Percentiles rank a stretch among this genome's conserved stretches.
Evolutionary conservation across 768 basidiomycete genomes (phyloP).

Genomic region (Termitomyces eurrhizus): DNA sequence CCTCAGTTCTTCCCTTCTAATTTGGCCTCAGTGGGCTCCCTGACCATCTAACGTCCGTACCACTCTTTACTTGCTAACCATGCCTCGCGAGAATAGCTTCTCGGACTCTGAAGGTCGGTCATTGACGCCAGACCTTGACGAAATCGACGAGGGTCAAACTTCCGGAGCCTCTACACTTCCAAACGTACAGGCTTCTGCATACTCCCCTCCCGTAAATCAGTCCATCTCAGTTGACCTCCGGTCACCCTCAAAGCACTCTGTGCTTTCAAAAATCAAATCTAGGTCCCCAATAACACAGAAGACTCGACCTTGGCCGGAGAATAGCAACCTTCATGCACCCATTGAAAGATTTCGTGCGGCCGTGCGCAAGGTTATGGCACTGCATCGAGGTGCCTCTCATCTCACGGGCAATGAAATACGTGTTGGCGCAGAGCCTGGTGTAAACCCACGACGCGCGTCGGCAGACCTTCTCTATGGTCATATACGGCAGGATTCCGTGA

Average conservation of each 20-base stretch:
- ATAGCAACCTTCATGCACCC: conserved; percentile 28
- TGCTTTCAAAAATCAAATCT: conserved; percentile 10
- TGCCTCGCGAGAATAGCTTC: conserved; percentile 69
- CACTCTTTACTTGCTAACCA: conserved; percentile 21
- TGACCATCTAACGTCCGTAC: not conserved
- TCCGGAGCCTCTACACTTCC: conserved; percentile 18
- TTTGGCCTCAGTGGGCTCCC: not conserved
- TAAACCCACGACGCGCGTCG: conserved; percentile 60
- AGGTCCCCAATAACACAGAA: conserved; percentile 7
- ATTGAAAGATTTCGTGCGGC: conserved; percentile 49
- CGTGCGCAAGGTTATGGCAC: conserved; percentile 59
- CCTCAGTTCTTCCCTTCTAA: not conserved
- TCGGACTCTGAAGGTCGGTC: conserved; percentile 63
- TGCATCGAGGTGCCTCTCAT: conserved; percentile 49
- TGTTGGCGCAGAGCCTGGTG: conserved; percentile 67
- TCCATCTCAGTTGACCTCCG: not conserved
- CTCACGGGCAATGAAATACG: conserved; percentile 25
- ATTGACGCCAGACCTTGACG: conserved; percentile 60
- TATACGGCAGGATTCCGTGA: conserved; percentile 56
- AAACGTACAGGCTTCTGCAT: conserved; percentile 1
- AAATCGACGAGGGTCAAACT: conserved; percentile 17
- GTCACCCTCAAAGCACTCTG: conserved; percentile 12
- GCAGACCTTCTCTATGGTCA: conserved; percentile 54
- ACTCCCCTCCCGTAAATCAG: conserved; percentile 1
- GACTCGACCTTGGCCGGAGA: conserved; percentile 11